A percentile compares a stretch with the other conserved stretches of the same genome.
Evolutionary conservation across 148 eudicot species (phyloP).

Genomic region (Heliosperma pusillum): DNA sequence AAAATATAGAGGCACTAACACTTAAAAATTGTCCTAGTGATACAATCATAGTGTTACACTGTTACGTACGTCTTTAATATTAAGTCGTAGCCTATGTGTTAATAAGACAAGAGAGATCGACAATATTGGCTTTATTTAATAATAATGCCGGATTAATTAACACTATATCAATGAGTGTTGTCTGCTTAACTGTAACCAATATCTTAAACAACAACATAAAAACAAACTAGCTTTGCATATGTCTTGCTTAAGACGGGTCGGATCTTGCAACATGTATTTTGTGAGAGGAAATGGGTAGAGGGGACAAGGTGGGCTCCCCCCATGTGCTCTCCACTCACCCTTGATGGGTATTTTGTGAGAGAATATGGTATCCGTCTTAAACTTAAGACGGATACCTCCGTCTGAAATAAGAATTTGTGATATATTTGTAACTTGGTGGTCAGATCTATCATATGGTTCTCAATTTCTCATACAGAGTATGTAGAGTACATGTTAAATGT

Average conservation of each 20-base stretch:
- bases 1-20: not conserved
- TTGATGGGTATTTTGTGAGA: too few relatives aligned
- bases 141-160: not conserved
- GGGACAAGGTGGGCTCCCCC: too few relatives aligned
- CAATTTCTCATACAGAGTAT: too few relatives aligned
- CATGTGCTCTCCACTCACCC: too few relatives aligned
- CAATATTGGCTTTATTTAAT: not conserved
- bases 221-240: not conserved
- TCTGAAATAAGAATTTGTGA: too few relatives aligned
- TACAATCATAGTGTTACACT: not conserved
- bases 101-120: conserved; percentile 12
- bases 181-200: conserved; percentile 12
- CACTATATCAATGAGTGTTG: conserved; percentile 10
- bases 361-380: too few relatives aligned
- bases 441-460: not conserved
- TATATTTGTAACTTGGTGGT: not conserved
- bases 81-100: conserved; percentile 19
- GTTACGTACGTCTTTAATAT: conserved; percentile 23
- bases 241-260: too few relatives aligned
- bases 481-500: too few relatives aligned
- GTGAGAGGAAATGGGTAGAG: too few relatives aligned
- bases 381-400: too few relatives aligned
- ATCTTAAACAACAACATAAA: not conserved
- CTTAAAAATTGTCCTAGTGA: not conserved
- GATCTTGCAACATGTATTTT: too few relatives aligned